phyloP scores from a whole-genome alignment of 2,329 filamentous ascomycete species.

The Ascochyta fabae region DNA sequence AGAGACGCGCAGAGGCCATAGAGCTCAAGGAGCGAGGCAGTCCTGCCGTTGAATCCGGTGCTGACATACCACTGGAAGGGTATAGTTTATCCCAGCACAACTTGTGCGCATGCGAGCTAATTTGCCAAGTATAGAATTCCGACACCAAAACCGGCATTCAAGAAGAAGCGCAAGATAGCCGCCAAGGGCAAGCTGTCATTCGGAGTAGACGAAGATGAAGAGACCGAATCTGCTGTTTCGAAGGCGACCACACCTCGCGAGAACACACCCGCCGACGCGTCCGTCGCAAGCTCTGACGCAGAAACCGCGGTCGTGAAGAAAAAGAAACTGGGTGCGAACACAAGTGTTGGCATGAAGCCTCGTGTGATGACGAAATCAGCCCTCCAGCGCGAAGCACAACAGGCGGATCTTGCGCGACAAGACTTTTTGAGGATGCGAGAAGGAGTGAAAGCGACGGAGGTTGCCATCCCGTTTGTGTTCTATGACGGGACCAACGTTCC shows the following conservation, averaged over 20 bases:
- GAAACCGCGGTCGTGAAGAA: slow-evolving; percentile 48
- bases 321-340: slow-evolving; percentile 66
- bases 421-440: slow-evolving; percentile 86
- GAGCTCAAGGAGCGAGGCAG: slow-evolving; percentile 87
- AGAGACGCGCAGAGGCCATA: slow-evolving; percentile 91
- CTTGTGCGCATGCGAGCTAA: slow-evolving; percentile 51
- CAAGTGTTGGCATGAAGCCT: slow-evolving; percentile 64
- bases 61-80: slow-evolving; percentile 64
- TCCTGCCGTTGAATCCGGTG: slow-evolving; percentile 65
- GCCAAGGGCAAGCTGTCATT: slow-evolving; percentile 72
- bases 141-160: slow-evolving; percentile 57
- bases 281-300: slow-evolving; percentile 41
- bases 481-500: slow-evolving; percentile 93
- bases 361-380: slow-evolving; percentile 79
- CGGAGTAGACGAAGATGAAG: slow-evolving; percentile 71
- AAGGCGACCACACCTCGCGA: slow-evolving; percentile 49
- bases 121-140: slow-evolving; percentile 63
- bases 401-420: slow-evolving; percentile 74
- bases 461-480: slow-evolving; percentile 93
- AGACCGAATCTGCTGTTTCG: slow-evolving; percentile 55
- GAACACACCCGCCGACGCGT: slow-evolving; percentile 47
- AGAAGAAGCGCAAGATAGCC: slow-evolving; percentile 63
- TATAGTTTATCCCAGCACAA: slow-evolving; percentile 51
- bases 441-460: slow-evolving; percentile 84
- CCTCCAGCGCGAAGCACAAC: slow-evolving; percentile 77